These are phyloP conservation scores for Arthrinium phaeospermum DNA, from an alignment of 2,329 filamentous ascomycete genomes.

Conservation along the genomic window DNA sequence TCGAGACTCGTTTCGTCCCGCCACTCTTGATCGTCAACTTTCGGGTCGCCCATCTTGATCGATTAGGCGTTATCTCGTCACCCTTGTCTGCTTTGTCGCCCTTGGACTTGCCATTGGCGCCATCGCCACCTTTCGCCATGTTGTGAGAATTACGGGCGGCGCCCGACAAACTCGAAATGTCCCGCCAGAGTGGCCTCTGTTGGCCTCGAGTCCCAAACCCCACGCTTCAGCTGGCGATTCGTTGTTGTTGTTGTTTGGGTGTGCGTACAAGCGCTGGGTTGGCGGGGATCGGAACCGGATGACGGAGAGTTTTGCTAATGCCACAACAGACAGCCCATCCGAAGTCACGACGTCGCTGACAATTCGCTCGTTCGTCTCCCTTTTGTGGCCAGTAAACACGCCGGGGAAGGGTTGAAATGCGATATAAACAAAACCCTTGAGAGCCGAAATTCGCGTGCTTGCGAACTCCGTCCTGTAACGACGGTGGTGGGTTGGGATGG, in stretches of 20 bases:
- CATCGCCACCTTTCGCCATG: slow-evolving; percentile 43
- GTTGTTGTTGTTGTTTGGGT: slow-evolving; percentile 18
- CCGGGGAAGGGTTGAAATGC: not conserved
- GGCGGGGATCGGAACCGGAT: slow-evolving; percentile 2
- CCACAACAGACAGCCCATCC: slow-evolving; percentile 16
- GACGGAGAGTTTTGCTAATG: slow-evolving; percentile 3
- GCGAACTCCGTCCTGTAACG: slow-evolving; percentile 12
- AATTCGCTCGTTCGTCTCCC: slow-evolving; percentile 11
- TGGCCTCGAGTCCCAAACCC: slow-evolving; percentile 31
- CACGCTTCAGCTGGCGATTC: not conserved
- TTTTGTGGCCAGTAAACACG: not conserved
- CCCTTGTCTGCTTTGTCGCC: slow-evolving; percentile 28
- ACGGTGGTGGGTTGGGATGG: slow-evolving; percentile 2
- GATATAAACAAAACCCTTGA: slow-evolving; percentile 3
- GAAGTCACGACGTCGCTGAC: slow-evolving; percentile 16
- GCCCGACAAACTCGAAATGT: slow-evolving; percentile 48
- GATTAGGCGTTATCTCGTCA: slow-evolving; percentile 65
- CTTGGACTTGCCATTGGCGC: slow-evolving; percentile 27
- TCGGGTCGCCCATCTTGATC: slow-evolving; percentile 96
- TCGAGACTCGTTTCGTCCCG: slow-evolving; percentile 78
- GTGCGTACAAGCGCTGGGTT: slow-evolving; percentile 1
- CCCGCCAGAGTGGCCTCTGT: slow-evolving; percentile 48
- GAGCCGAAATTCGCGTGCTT: slow-evolving; percentile 7
- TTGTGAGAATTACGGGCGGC: slow-evolving; percentile 44
- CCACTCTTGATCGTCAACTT: slow-evolving; percentile 79